These are phyloP conservation scores for Haematococcus sp. DNA, from an alignment of 139 green algal species.

Conservation along the genomic window DNA sequence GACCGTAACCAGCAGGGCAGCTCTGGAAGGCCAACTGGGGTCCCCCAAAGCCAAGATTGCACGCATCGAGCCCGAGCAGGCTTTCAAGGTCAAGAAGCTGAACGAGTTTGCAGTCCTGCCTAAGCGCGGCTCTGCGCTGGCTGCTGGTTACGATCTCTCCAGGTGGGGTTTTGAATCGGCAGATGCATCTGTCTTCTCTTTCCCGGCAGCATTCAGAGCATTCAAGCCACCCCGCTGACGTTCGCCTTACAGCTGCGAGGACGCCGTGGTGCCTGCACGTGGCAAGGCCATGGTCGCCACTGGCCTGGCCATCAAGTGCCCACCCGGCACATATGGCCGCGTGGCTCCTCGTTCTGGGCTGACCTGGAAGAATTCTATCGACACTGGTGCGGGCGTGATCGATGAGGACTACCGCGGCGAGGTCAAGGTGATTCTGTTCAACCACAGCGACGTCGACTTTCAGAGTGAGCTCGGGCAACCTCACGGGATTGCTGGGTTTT, in stretches of 20 bases:
- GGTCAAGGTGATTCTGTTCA: constrained; percentile 97
- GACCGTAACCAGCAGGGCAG: neutral
- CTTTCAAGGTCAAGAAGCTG: constrained; percentile 78
- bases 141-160: constrained; percentile 93
- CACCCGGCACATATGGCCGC: constrained; percentile 90
- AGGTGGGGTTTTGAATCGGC: constrained; percentile 48
- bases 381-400: constrained; percentile 94
- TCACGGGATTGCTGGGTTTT: neutral
- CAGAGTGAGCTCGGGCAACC: constrained; percentile 40
- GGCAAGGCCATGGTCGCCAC: constrained; percentile 88
- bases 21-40: neutral
- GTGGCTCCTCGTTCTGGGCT: constrained; percentile 94
- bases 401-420: constrained; percentile 96
- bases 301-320: constrained; percentile 83
- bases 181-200: neutral
- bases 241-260: constrained; percentile 68
- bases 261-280: constrained; percentile 79
- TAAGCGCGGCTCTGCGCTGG: constrained; percentile 72
- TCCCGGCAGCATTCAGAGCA: neutral
- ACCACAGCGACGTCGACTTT: constrained; percentile 89
- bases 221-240: neutral
- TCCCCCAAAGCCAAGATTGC: neutral
- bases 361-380: constrained; percentile 95
- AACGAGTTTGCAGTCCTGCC: constrained; percentile 78
- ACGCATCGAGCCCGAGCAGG: neutral